Base-by-base conservation (phyloP, 2,329 filamentous ascomycete genomes). In the Celoporthe dispersa region DNA sequence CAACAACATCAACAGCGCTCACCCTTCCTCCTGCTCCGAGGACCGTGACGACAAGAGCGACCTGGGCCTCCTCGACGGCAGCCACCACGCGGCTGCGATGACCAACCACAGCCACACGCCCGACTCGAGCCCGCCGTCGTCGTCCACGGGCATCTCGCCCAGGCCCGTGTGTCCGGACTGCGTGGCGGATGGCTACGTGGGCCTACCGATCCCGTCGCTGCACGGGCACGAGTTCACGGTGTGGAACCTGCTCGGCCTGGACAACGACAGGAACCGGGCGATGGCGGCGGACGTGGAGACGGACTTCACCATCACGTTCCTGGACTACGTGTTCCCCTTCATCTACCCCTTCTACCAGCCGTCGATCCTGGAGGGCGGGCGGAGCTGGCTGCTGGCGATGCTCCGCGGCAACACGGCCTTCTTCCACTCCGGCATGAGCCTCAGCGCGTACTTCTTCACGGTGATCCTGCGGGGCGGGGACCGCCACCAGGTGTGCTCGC, bases 271-370 rank as follows among this genome's bases (percentile, higher is more conserved):
- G 16, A 53, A 67, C 31, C 41, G 65, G 8, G 37, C 65, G 6
- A 41, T 70, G 25, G 68, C 68, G n/a, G 41, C 60, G n/a, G 68
- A 70, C 41, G 68, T 70, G 14, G 76, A 77, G 48, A 72, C 74
- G 2, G 73, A 75, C 74, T 82, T 85, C 59, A 78, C 86, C 69
- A 87, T 88, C 84, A 83, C 87, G 69, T 91, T 90, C 75, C 81
- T 90, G 61, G 88, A 91, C 76, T 85, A 87, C 72, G 82, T 90
- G 28, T 85, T 90, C 71, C 88, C 89, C 1, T 87, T 89, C 73
- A 78, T 90, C 1, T 90, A 88, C 75, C 89, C 89, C 2, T 87
- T 90, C 75, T 91, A 90, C 77, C 83, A 83, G 2, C 88, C 89
- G 0, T 81, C 82, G 2, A 75, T 88, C 7, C 80, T 87, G 3